Base-by-base conservation (phyloP, 2,329 filamentous ascomycete species). In the Phialemoniopsis sp. region DNA sequence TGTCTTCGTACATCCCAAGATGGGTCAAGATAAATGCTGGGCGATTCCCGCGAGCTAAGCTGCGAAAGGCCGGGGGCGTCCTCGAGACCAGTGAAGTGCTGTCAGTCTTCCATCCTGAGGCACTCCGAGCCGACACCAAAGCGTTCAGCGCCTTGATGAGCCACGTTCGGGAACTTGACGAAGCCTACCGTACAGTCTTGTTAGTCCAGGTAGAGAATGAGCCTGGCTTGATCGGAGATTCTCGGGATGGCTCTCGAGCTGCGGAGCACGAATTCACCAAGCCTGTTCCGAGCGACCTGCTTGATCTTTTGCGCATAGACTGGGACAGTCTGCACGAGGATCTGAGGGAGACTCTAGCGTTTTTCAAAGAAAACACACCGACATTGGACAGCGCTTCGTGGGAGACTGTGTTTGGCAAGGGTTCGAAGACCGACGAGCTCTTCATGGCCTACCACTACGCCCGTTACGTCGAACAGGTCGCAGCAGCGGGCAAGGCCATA, bases 131-230 rank as follows among this genome's bases (percentile, higher is more conserved):
- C 4, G 54, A 57, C 29, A 42, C 40, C 1, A 50, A 44, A 21
- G 58, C 58, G 2, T 62, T 62, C 39, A 39, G 41, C 0, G 39
- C 34, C n/a, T 43, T 60, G 2, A 59, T 62, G 54, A 30, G 32
- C 1, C 55, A 65, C 35, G 37, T 65, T 0, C 62, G 63, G 8
- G 53, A 68, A 3, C 48, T 76, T 5, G 72, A 77, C 34, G 54
- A 54, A 2, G 51, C 60, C 10, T 59, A 76, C 33, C 62, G 57
- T 4, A 78, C 72, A 0, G 72, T 78, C 0, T 45, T 78, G 3
- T 77, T 77, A 73, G 64, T 76, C 1, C 73, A 78, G 44, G 72
- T 78, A n/a, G 69, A 78, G 51, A 78, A 78, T 32, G 73, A 78
- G 54, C 63, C 62, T 1, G 73, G 74, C 1, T 43, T 77, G 1